These are phyloP conservation scores for Canavalia ensiformis DNA, from an alignment of 306 rosid species.

Conservation along the genomic window DNA sequence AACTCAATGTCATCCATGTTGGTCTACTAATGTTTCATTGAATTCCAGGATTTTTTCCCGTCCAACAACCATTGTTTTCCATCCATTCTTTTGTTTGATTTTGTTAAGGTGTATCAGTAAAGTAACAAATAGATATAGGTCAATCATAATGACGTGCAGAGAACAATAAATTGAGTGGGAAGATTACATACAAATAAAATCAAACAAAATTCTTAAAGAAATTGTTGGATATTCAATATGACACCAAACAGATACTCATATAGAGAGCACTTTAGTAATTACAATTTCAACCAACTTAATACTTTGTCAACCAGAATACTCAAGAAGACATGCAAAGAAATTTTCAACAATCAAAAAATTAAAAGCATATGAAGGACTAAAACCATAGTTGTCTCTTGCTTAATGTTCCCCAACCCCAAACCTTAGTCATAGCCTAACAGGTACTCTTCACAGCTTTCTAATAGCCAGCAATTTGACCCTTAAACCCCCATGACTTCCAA, in stretches of 20 bases:
- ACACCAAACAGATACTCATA: constrained; percentile 15
- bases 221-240: constrained; percentile 27
- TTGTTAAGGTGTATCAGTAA: constrained; percentile 8
- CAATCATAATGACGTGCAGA: neutral
- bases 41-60: neutral
- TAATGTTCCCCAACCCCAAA: neutral
- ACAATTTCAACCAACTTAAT: neutral
- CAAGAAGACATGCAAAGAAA: constrained; percentile 5
- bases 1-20: neutral
- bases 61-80: neutral
- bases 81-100: constrained; percentile 22
- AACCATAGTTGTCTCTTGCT: constrained; percentile 3
- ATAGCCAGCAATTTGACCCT: constrained; percentile 7
- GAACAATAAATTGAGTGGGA: constrained; percentile 30
- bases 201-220: neutral
- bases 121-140: constrained; percentile 34
- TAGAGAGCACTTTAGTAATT: constrained; percentile 1
- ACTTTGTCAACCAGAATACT: constrained; percentile 13
- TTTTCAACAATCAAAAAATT: neutral
- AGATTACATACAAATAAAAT: constrained; percentile 15
- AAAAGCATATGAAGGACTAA: neutral
- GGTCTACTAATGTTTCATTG: neutral
- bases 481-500: constrained; percentile 19
- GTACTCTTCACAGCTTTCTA: constrained; percentile 25
- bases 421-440: neutral